Evolutionary conservation across 2,329 filamentous ascomycete species (phyloP).

Genomic region (Didymella exigua): DNA sequence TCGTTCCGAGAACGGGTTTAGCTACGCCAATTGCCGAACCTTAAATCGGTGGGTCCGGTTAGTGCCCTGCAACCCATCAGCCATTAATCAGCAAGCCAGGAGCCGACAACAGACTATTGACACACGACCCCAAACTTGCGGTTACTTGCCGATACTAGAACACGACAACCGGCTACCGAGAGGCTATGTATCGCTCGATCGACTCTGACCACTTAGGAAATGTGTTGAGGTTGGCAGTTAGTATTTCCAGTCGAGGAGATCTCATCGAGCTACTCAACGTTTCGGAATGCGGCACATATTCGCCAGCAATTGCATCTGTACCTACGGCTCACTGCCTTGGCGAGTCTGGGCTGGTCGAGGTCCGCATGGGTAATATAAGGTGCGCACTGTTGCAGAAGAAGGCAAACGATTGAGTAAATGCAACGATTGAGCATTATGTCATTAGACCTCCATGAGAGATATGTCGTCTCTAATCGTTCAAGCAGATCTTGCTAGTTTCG

Average conservation of each 20-base stretch:
- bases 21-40: neutral
- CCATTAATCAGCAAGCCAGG: neutral
- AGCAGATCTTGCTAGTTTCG: neutral
- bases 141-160: neutral
- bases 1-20: neutral
- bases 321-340: neutral
- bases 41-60: neutral
- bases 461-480: neutral
- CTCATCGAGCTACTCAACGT: constrained; percentile 4
- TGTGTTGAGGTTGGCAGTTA: constrained; percentile 3
- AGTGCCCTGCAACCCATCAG: neutral
- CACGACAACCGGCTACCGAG: neutral
- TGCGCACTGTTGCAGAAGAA: neutral
- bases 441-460: neutral
- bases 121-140: neutral
- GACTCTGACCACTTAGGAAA: neutral
- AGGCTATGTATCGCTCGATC: neutral
- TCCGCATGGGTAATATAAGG: neutral
- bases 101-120: neutral
- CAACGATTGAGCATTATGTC: constrained; percentile 5
- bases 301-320: neutral
- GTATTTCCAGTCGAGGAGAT: neutral
- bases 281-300: neutral
- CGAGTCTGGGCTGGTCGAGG: neutral
- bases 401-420: too few species aligned